Conservation (phyloP, 2,329 filamentous ascomycete genomes). For the Dothistroma pini region DNA sequence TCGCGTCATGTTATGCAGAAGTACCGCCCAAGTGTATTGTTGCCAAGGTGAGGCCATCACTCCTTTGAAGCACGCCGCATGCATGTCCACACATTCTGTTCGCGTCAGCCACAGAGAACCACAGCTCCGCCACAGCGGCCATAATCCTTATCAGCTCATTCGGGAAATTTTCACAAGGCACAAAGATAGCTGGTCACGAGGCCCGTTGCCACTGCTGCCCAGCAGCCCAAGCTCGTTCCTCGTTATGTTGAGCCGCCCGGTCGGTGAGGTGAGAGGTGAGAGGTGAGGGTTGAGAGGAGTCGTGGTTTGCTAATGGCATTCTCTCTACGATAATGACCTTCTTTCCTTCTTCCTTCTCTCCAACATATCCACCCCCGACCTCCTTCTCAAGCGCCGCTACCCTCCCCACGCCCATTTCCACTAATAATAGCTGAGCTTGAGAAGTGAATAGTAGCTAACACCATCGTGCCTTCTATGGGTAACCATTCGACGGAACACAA, state of each 20-base stretch:
- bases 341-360: background rate
- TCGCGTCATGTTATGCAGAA: no score
- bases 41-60: no score
- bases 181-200: background rate
- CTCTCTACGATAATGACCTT: background rate
- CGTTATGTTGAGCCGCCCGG: background rate
- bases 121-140: background rate
- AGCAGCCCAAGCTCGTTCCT: background rate
- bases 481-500: background rate
- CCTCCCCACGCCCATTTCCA: background rate
- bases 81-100: background rate
- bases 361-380: background rate
- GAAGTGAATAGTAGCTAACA: background rate
- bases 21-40: no score
- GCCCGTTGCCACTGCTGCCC: background rate
- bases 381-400: background rate
- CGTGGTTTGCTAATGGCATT: background rate
- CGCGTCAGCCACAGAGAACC: background rate
- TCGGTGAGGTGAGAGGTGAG: background rate
- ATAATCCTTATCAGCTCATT: background rate
- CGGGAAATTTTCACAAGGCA: background rate
- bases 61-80: no score
- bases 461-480: background rate
- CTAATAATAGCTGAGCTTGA: background rate
- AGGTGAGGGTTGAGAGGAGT: background rate